A percentile compares a stretch with the other conserved stretches of the same genome.
Conservation (phyloP, 1,284 basidiomycete genomes). For the Fomitiporia mediterranea region DNA sequence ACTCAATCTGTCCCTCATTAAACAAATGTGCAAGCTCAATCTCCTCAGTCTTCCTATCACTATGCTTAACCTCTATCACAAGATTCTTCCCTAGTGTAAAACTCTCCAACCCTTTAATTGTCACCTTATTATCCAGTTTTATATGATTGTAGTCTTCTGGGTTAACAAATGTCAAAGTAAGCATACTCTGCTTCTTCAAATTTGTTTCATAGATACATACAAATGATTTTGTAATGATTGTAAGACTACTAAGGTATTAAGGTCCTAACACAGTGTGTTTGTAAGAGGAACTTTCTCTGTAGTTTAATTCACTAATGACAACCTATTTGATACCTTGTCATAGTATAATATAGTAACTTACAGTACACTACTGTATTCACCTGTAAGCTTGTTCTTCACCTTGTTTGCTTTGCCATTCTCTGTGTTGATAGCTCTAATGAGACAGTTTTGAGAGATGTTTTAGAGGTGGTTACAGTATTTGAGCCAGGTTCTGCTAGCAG, state of each 20-base stretch:
- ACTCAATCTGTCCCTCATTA: slow-evolving; percentile 88
- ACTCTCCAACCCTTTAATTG: slow-evolving; percentile 77
- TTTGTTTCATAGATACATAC: slow-evolving; percentile 99
- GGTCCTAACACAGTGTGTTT: slow-evolving; percentile 98
- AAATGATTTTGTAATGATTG: slow-evolving; percentile 93
- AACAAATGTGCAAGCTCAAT: slow-evolving; percentile 74
- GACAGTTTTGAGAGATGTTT: slow-evolving; percentile 98
- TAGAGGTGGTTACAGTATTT: slow-evolving; percentile 99
- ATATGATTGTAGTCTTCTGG: slow-evolving; percentile 90
- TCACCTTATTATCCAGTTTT: slow-evolving; percentile 77
- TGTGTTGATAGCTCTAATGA: slow-evolving; percentile 95
- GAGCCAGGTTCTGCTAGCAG: slow-evolving; percentile 97
- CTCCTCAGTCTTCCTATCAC: slow-evolving; percentile 74
- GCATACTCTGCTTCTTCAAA: slow-evolving; percentile 97
- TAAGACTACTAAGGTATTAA: slow-evolving; percentile 92
- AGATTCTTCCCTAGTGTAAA: slow-evolving; percentile 89
- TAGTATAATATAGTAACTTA: slow-evolving; percentile 85
- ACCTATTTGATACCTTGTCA: slow-evolving; percentile 90
- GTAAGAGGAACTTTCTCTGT: slow-evolving; percentile 97
- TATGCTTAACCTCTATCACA: slow-evolving; percentile 75
- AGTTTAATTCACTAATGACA: slow-evolving; percentile 92
- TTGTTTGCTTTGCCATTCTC: slow-evolving; percentile 97
- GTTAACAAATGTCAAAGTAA: slow-evolving; percentile 85
- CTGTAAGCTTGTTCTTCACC: slow-evolving; percentile 87
- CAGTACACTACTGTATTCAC: slow-evolving; percentile 85